phyloP scores from a whole-genome alignment of 2,329 filamentous ascomycete genomes.

The Colletotrichum somersetense region DNA sequence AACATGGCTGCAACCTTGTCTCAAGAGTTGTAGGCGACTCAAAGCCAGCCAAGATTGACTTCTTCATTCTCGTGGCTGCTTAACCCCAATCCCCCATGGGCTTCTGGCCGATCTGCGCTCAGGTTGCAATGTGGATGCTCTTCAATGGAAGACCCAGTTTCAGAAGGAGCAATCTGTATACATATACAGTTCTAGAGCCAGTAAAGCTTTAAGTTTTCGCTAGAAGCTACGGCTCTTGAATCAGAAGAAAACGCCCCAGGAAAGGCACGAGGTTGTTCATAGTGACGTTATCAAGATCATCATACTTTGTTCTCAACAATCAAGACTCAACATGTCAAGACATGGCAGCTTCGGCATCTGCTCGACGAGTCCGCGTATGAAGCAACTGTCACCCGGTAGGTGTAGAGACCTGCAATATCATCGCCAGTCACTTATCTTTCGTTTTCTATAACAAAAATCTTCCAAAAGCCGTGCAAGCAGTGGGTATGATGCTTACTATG shows the following conservation, averaged over 20 bases:
- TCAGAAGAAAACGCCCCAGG: neutral
- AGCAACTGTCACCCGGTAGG: neutral
- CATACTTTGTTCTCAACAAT: neutral
- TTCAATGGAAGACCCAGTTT: neutral
- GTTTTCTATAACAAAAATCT: neutral
- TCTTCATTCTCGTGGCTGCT: neutral
- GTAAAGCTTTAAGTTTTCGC: neutral
- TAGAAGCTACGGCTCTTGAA: neutral
- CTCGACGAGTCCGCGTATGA: neutral
- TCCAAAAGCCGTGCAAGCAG: neutral
- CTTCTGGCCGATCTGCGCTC: neutral
- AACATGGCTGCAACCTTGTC: neutral
- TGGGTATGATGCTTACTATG: neutral
- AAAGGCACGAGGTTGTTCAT: neutral
- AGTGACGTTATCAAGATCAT: neutral
- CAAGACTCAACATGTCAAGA: neutral
- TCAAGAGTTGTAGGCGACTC: neutral
- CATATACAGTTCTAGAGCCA: no score
- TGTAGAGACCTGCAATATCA: no score
- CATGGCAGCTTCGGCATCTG: neutral
- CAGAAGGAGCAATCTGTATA: neutral
- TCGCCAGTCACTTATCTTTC: no score
- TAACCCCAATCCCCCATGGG: no score
- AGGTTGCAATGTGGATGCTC: neutral
- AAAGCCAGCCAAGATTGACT: neutral